Base-by-base conservation (phyloP, 2,329 filamentous ascomycete species). In the Macrophomina tecta region DNA sequence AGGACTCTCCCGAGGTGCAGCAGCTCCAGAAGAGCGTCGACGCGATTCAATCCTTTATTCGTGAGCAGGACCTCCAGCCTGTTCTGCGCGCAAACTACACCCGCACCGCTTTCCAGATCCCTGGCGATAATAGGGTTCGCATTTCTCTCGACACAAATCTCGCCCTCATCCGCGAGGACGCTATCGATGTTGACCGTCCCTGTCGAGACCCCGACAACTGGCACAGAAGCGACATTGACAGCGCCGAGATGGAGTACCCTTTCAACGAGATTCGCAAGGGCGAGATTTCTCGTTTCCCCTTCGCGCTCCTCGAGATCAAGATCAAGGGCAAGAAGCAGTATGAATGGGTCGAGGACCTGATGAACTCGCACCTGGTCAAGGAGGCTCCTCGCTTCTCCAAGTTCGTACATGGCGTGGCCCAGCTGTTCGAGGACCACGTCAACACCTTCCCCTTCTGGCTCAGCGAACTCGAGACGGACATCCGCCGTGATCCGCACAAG, bases 391-490 rank as follows among this genome's bases (percentile, higher is more conserved):
- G 91, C 61, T 99, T 99, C 81, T 97, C 93, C 73, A 99, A 99
- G 78, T 99, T 98, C 73, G 91, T 97, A 2, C 94, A 99, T 73
- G 95, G 95, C 69, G 90, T 96, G 4, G 94, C 94, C 7, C 90
- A 90, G 46, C 85, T 99, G 2, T 98, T 98, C 72, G 95, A 98
- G 74, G 82, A 99, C 78, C 89, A 97, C 74, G 94, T 99, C 78
- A 98, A 98, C 81, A 94, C 89, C 69, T 89, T 98, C 74, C 95
- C 95, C 14, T 97, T 98, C 82, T 99, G 95, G 95, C 86, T 98
- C 40, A 90, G 90, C 73, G 91, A 97, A 69, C 85, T 98, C 51
- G 94, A 97, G 76, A 92, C 88, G 38, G 95, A 99, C 76, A 99
- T 99, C 75, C 90, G 94, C 71, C 93, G 92, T 76, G 94, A 98